phyloP scores from a whole-genome alignment of 495 filamentous ascomycete species.

The Eremomyces bilateralis region DNA sequence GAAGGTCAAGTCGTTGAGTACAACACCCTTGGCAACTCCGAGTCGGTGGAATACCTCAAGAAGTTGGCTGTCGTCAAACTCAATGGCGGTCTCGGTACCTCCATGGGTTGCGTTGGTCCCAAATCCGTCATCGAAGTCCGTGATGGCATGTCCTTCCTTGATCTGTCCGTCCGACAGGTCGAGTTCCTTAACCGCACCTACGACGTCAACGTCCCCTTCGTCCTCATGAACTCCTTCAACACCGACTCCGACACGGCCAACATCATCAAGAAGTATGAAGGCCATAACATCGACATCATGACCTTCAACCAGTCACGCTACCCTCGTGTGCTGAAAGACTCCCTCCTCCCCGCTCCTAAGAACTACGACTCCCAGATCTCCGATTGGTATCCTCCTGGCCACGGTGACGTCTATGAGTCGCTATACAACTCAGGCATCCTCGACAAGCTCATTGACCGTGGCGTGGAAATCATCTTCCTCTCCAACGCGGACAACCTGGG shows the following conservation, averaged over 20 bases:
- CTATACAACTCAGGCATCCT: conserved; percentile 98
- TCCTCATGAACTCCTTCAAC: conserved; percentile 99
- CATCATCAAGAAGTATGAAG: conserved; percentile 99
- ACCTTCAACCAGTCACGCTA: conserved; percentile 99
- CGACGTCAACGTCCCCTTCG: conserved; percentile 90
- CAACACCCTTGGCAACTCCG: conserved; percentile 57
- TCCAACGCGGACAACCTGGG: conserved; percentile 98
- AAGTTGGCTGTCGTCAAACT: conserved; percentile 98
- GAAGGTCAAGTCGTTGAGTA: conserved; percentile 86
- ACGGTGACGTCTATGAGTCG: conserved; percentile 99
- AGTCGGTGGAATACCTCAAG: conserved; percentile 80
- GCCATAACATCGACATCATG: conserved; percentile 96
- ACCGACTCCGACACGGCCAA: conserved; percentile 93
- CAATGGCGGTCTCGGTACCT: conserved; percentile 97
- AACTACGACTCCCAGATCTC: conserved; percentile 66
- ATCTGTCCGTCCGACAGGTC: conserved; percentile 96
- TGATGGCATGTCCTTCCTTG: conserved; percentile 99
- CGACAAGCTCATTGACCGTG: conserved; percentile 82
- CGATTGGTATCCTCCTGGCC: conserved; percentile 97
- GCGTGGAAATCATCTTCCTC: conserved; percentile 95
- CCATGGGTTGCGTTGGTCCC: conserved; percentile 97
- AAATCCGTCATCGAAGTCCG: conserved; percentile 99
- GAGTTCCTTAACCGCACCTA: conserved; percentile 98
- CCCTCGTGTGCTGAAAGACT: conserved; percentile 94
- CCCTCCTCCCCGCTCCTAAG: conserved; percentile 87